Evolutionary conservation across 768 basidiomycete genomes (phyloP), one percentile per base, ranked within the genome.

Genomic region (Leucocoprinus leucothites): DNA sequence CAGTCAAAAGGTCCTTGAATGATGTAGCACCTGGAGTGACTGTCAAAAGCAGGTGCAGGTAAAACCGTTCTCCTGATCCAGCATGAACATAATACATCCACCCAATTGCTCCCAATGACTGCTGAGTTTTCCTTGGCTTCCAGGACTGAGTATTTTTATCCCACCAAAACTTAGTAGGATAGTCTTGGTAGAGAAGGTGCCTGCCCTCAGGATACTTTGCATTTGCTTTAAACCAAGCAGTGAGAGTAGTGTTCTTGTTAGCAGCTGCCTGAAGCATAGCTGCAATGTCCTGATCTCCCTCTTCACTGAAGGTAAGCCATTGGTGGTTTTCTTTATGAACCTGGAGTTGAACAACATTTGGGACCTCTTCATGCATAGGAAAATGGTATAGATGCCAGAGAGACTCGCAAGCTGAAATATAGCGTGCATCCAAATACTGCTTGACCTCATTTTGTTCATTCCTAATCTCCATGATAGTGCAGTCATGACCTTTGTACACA

Each of bases 401-500:
- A 21, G 72, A 70, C 31, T 80, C 76, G 16, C 62, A 47, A 5
- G 67, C 53, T 3, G 63, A 61, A 14, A 71, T 53, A 50, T 80
- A 82, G 1, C 71, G 63, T 1, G 65, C 65, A 53, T 76, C 70
- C 0, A 76, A 31, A 43, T 67, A 77, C 19, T 47, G 53, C 16
- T 67, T 60, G 60, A 76, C 67, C 57, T 81, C 80, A 36, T 70
- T 63, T 42, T 74, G 66, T 50, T 67, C 58, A 31, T 31, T 31
- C 35, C 67, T 24, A 22, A 62, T 45, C 55, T 72, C 65, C 28
- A 78, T 13, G 0, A 74, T 73, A 0, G 69, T 67, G 8, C 65
- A 60, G 59, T 82, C 78, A 55, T 58, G 58, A 7, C 82, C 79
- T 58, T 82, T 83, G 64, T 79, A 69, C 18, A 80, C 64, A 60